Evolutionary conservation across 768 basidiomycete genomes (phyloP).

Genomic region (Tricholomella constricta): DNA sequence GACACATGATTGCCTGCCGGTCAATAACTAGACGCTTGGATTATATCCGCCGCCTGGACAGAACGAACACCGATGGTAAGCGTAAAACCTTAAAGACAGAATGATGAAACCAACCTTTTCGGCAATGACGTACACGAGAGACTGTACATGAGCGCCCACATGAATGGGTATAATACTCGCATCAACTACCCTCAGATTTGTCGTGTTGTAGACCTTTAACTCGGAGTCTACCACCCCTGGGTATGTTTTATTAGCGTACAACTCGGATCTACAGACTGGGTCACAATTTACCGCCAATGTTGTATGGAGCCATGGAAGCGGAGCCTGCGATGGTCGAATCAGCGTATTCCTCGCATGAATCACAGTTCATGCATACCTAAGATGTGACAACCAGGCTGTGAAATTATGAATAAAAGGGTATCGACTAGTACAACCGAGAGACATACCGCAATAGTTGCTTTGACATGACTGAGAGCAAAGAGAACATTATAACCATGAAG

Average conservation of each 20-base stretch:
- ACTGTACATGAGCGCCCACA: slow-evolving; percentile 16
- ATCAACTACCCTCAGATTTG: slow-evolving; percentile 19
- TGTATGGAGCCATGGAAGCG: not conserved
- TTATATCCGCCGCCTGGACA: not conserved
- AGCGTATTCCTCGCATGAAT: not conserved
- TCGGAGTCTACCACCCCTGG: slow-evolving; percentile 19
- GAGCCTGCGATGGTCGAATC: not conserved
- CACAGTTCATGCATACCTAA: not conserved
- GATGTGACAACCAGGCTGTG: not conserved
- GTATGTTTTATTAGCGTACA: not conserved
- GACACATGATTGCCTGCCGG: no score
- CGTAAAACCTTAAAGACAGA: no score
- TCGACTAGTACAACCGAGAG: no score
- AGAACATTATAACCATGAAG: no score
- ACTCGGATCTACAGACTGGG: not conserved
- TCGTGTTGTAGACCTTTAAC: slow-evolving; percentile 18
- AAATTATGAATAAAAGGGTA: no score
- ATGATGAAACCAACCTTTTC: slow-evolving; percentile 19
- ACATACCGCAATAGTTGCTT: no score
- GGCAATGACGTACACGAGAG: slow-evolving; percentile 18
- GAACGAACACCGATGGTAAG: no score
- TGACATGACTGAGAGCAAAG: no score
- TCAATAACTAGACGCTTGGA: no score
- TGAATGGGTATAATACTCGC: slow-evolving; percentile 19
- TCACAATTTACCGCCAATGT: not conserved